Base-by-base conservation (phyloP, 331 rosid species). In the Malus hybrid region DNA sequence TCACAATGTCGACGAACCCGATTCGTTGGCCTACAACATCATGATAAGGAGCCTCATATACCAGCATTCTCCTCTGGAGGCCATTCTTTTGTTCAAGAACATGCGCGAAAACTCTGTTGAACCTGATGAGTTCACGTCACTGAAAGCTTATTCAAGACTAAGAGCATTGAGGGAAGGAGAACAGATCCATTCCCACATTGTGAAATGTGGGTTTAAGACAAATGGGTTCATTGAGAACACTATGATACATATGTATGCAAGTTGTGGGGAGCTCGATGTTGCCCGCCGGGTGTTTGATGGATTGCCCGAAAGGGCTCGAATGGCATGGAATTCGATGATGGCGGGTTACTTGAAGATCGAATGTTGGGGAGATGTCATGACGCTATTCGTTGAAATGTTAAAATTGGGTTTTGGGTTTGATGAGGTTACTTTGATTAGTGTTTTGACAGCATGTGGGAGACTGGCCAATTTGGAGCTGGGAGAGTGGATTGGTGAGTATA, bases 271-370 rank as follows among this genome's bases (percentile, higher is more conserved):
- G 4, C 59, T 85, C 7, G 83, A 50, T 18, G 82, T 84, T 69
- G 91, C 91, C 9, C 84, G 94, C 19, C 55, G 50, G 48, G 83
- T 83, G 88, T 89, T 89, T 28, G 94, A 85, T 82, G 85, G 64
- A 85, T 85, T 84, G 86, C 56, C 83, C 3, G 52, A 71, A 0
- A 76, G 78, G 63, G 83, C 57, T 8, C 65, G 59, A 55, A 72
- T 85, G 73, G 84, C 88, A 0, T 89, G 91, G 91, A 89, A 87
- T 65, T 80, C 94, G 2, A 74, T 87, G 84, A 36, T 89, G 34
- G 82, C 88, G 2, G 91, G 91, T 42, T 89, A 85, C 9, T 71
- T 78, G 22, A 83, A 74, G 83, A 87, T 62, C 29, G 81, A 74
- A 42, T 61, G 76, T 62, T 89, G 94, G 94, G 86, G 65, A 1